Evolutionary conservation across 2,329 filamentous ascomycete genomes (phyloP), one percentile per base, ranked within the genome.

Genomic region (Verticillium klebahnii): DNA sequence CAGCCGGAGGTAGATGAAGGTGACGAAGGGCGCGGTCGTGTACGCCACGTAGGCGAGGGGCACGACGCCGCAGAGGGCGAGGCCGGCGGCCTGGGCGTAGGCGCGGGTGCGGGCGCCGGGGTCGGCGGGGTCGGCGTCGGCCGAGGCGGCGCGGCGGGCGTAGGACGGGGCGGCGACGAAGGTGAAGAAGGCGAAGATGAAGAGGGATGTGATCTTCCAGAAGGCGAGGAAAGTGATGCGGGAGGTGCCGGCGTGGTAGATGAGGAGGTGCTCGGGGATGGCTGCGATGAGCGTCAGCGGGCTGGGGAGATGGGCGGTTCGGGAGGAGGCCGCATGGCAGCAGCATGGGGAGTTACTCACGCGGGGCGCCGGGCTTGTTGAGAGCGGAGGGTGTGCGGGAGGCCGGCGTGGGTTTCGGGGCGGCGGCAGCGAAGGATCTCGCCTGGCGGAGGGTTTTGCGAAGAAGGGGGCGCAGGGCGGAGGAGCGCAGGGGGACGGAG

Each of bases 161-260:
- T 87, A 88, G 23, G 80, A 76, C 0, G 89, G 90, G 0, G 84
- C 85, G 58, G 88, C 80, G 31, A 92, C 75, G 59, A 89, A 75
- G 66, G 80, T 82, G 68, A 91, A 91, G 67, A 89, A 85, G 25
- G 81, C 82, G 61, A 89, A 89, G 45, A 90, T 74, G 64, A 92
- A 85, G 50, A 95, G 81, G 3, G 89, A 88, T 1, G 87, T 87
- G 61, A 94, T 76, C 69, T 92, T 92, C 64, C 91, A 73, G 70
- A 87, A 84, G 57, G 89, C 90, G 56, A 94, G 76, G 66, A 90
- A 88, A 7, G 87, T 85, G 34, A 85, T 89, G 62, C 85, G 82
- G 9, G 82, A 82, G 0, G 85, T 89, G 59, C 91, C 90, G 60
- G 87, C 87, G 75, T 93, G 89, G 74, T 91, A 96, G 64, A 96